phyloP scores from a whole-genome alignment of 169 alveolate genomes.

The Eimeria nieschulzi region DNA sequence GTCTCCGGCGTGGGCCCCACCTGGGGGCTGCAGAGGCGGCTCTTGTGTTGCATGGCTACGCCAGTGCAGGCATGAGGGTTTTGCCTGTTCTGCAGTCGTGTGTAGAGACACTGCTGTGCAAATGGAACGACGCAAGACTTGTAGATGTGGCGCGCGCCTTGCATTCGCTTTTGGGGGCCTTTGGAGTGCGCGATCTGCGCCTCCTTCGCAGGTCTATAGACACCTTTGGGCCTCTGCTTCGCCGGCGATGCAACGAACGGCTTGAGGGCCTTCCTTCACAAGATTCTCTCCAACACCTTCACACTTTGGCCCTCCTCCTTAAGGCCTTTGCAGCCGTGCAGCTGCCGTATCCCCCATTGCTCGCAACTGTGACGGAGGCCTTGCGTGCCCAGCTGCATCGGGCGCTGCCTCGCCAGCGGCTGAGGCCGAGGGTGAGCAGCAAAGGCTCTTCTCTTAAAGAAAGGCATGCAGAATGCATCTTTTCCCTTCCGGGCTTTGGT shows the following conservation, averaged over 20 bases:
- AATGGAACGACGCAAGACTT: slow-evolving; percentile 12
- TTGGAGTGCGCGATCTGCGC: background rate
- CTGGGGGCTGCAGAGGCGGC: slow-evolving; percentile 25
- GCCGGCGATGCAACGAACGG: background rate
- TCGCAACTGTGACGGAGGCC: background rate
- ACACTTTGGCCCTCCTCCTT: slow-evolving; percentile 17
- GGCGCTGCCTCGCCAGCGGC: background rate
- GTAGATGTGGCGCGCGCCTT: slow-evolving; percentile 29
- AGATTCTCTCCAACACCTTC: slow-evolving; percentile 13
- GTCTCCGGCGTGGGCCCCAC: slow-evolving; percentile 13
- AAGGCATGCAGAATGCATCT: background rate
- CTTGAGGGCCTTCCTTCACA: background rate
- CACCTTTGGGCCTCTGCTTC: slow-evolving; percentile 29
- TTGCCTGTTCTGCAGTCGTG: slow-evolving; percentile 8
- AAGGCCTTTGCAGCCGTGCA: slow-evolving; percentile 40
- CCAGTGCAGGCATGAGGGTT: background rate
- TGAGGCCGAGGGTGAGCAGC: background rate
- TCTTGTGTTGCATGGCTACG: slow-evolving; percentile 23
- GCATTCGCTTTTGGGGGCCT: background rate
- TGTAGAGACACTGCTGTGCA: background rate
- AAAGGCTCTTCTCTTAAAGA: background rate
- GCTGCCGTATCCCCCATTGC: slow-evolving; percentile 41
- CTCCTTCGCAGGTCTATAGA: slow-evolving; percentile 1
- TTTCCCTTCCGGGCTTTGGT: background rate
- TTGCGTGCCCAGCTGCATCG: background rate